A percentile compares a stretch with the other conserved stretches of the same genome.
phyloP scores from a whole-genome alignment of 108 stramenopile genomes.

The Tribonema minus region DNA sequence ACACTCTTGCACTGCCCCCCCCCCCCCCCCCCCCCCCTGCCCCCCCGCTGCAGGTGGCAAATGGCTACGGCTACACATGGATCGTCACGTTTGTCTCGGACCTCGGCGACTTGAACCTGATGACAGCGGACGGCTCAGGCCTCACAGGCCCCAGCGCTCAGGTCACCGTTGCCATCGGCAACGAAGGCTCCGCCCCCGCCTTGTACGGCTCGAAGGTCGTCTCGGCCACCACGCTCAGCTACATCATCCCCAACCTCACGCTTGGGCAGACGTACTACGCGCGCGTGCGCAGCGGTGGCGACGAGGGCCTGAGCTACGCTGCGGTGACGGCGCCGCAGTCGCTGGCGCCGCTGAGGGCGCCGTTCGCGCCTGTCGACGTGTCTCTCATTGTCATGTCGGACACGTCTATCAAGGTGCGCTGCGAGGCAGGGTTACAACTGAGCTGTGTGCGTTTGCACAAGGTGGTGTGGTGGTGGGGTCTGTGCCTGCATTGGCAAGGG shows the following conservation, averaged over 20 bases:
- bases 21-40: too few relatives aligned
- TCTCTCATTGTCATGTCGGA: conserved; percentile 63
- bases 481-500: too few relatives aligned
- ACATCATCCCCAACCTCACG: conserved; percentile 52
- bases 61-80: conserved; percentile 78
- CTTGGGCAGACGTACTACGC: conserved; percentile 63
- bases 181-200: conserved; percentile 56
- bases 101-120: conserved; percentile 49
- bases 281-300: conserved; percentile 61
- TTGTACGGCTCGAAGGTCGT: conserved; percentile 44
- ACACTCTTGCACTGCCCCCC: too few relatives aligned
- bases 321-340: conserved; percentile 11
- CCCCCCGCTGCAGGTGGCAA: conserved; percentile 42
- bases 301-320: conserved; percentile 61
- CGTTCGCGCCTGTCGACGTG: conserved; percentile 52
- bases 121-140: conserved; percentile 62
- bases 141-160: conserved; percentile 67
- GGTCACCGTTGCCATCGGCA: conserved; percentile 59
- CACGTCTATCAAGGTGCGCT: conserved; percentile 63
- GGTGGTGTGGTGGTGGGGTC: conserved; percentile 66
- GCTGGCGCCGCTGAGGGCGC: conserved; percentile 60
- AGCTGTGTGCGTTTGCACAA: too few relatives aligned
- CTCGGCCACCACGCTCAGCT: conserved; percentile 11
- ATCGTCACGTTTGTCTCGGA: conserved; percentile 68
- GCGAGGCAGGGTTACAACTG: too few relatives aligned